Conservation (phyloP, 2,329 filamentous ascomycete genomes). For the Microcera coccophila region DNA sequence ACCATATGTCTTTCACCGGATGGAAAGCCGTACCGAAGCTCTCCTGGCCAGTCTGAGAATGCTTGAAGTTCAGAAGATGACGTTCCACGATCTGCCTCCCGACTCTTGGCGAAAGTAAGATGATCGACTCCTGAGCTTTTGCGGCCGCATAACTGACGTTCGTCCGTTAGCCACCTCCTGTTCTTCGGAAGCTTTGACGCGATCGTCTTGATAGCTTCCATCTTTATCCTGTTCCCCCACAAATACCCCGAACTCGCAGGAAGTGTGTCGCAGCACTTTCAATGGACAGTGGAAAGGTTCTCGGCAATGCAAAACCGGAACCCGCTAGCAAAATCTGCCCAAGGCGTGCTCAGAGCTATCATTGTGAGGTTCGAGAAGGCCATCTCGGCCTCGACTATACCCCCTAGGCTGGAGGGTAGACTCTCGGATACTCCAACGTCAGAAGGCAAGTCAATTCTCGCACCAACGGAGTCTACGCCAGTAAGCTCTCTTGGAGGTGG, state of each 20-base stretch:
- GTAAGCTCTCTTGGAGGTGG: conserved; percentile 6
- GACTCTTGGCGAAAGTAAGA: conserved; percentile 45
- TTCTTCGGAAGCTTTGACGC: conserved; percentile 64
- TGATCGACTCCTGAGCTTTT: background rate
- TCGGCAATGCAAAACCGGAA: conserved; percentile 53
- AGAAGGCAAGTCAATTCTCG: conserved; percentile 1
- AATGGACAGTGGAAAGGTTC: conserved; percentile 57
- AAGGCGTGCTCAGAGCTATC: conserved; percentile 54
- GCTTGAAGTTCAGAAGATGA: conserved; percentile 50
- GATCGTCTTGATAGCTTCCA: conserved; percentile 56
- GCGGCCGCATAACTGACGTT: conserved; percentile 4
- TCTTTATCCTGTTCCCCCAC: conserved; percentile 58
- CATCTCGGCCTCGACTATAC: conserved; percentile 33
- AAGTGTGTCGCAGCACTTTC: conserved; percentile 52
- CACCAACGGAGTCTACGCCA: conserved; percentile 14
- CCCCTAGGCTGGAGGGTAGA: conserved; percentile 31
- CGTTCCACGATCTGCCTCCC: conserved; percentile 46
- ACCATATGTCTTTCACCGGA: conserved; percentile 58
- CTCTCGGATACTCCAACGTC: conserved; percentile 13
- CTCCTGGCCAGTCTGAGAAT: conserved; percentile 54
- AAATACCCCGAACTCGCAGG: conserved; percentile 49
- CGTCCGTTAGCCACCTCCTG: conserved; percentile 42
- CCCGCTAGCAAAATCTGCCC: conserved; percentile 49
- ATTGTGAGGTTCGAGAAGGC: conserved; percentile 51
- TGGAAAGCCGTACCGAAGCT: conserved; percentile 51